phyloP scores from a whole-genome alignment of 257 asterid species.

The Gynochthodes officinalis region DNA sequence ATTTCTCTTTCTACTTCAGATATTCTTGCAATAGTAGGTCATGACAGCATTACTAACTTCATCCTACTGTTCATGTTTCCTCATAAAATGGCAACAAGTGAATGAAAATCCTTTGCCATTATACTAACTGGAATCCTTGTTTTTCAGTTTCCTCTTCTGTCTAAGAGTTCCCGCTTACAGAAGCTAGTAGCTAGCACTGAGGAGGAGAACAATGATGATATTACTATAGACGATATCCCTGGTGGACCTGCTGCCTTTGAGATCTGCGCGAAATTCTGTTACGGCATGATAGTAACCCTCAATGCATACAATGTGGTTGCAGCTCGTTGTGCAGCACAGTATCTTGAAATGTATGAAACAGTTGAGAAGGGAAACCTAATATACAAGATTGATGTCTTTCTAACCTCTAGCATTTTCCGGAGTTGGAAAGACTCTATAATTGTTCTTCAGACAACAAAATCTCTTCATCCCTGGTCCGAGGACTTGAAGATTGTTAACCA shows the following conservation, averaged over 20 bases:
- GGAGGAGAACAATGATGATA: conserved; percentile 43
- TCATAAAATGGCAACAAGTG: neutral
- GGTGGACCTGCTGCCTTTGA: conserved; percentile 89
- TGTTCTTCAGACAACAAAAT: conserved; percentile 74
- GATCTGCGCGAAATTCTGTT: conserved; percentile 81
- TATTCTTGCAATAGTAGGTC: neutral
- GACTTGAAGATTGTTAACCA: conserved; percentile 63
- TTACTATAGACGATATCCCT: conserved; percentile 58
- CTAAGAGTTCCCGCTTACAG: conserved; percentile 65
- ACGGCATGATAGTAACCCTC: conserved; percentile 79
- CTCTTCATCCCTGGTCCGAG: conserved; percentile 66
- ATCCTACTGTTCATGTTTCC: neutral
- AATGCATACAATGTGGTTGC: conserved; percentile 78
- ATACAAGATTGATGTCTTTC: conserved; percentile 78
- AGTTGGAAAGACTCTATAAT: conserved; percentile 94
- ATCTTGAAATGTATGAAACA: conserved; percentile 74
- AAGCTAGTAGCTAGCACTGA: conserved; percentile 41
- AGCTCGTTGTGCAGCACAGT: conserved; percentile 88
- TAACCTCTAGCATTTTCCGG: conserved; percentile 70
- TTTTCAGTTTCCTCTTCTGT: conserved; percentile 74
- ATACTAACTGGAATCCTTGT: conserved; percentile 13
- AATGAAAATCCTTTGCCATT: neutral
- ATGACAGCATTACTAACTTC: neutral
- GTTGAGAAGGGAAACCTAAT: conserved; percentile 77
- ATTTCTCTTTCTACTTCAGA: neutral